These are phyloP conservation scores for Pestalotiopsis sp. DNA, from an alignment of 2,329 filamentous ascomycete genomes.

Conservation along the genomic window DNA sequence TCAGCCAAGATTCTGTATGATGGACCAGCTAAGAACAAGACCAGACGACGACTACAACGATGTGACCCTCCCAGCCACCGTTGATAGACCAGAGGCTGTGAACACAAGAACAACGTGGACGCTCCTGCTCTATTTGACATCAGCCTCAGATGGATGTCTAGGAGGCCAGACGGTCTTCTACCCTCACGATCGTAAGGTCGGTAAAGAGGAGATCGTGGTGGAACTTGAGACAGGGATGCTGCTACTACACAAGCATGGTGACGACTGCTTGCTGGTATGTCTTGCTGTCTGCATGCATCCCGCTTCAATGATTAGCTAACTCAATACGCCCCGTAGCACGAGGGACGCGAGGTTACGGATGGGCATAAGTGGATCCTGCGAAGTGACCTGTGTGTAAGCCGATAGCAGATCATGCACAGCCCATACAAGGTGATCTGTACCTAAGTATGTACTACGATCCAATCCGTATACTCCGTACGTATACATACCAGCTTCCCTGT, in stretches of 20 bases:
- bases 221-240: conserved; percentile 82
- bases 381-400: background rate
- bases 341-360: conserved; percentile 76
- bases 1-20: background rate
- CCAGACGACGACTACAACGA: conserved; percentile 86
- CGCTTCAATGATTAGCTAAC: conserved; percentile 11
- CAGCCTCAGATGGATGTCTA: conserved; percentile 69
- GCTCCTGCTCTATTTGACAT: conserved; percentile 83
- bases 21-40: conserved; percentile 16
- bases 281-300: background rate
- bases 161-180: conserved; percentile 95
- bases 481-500: background rate
- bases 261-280: conserved; percentile 78
- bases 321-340: conserved; percentile 58
- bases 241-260: conserved; percentile 84
- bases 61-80: conserved; percentile 55
- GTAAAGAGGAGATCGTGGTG: conserved; percentile 69
- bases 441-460: background rate
- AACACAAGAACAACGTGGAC: conserved; percentile 85
- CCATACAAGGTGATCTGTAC: background rate
- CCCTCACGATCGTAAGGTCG: conserved; percentile 61
- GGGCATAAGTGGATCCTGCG: background rate
- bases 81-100: conserved; percentile 32
- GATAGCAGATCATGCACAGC: background rate
- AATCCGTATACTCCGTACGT: background rate